Base-by-base conservation (phyloP, 192 early-diverging fungal genomes). In the Coemansia sp. region DNA sequence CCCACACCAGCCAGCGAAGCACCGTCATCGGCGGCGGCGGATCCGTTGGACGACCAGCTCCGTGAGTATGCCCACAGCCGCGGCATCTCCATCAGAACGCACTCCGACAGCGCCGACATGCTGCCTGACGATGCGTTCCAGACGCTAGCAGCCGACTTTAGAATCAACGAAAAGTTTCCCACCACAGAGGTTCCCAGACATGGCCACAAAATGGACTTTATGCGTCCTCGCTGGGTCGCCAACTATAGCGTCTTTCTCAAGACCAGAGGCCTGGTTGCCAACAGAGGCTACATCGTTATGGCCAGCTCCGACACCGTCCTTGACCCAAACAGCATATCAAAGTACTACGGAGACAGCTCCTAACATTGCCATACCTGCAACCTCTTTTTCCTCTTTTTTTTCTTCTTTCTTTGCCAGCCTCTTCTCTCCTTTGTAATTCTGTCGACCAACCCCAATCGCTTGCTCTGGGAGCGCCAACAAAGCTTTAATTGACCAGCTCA, bases 211-310 rank as follows among this genome's bases (percentile, higher is more conserved):
- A 73, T 83, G 41, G 81, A 83, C 57, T 56, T 75, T 54, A 83
- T 83, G 81, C 55, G 69, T 56, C 81, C 76, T 16, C 76, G 81
- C 12, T 83, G 81, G 81, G 76, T 78, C 1, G 76, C 68, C 41
- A 83, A 73, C 51, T 83, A 83, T 54, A 83, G 56, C 32, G 73
- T 83, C 12, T 45, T 69, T 32, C 69, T 75, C 42, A 67, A 63
- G 15, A 76, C 69, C 64, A 62, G 76, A 16, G 76, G 76, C 0
- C 65, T 83, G 56, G 68, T 83, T 1, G 76, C 75, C 6, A 78
- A 77, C 69, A 73, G 80, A 40, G 80, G 80, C 8, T 83, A 78
- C 65, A 83, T 83, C 49, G 76, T 69, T 46, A 83, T 83, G 80
- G 76, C 76, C 48, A 83, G 80, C 76, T 78, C 76, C 12, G 80